Conservation (phyloP, 257 asterid genomes). For the Solanum dulcamara region DNA sequence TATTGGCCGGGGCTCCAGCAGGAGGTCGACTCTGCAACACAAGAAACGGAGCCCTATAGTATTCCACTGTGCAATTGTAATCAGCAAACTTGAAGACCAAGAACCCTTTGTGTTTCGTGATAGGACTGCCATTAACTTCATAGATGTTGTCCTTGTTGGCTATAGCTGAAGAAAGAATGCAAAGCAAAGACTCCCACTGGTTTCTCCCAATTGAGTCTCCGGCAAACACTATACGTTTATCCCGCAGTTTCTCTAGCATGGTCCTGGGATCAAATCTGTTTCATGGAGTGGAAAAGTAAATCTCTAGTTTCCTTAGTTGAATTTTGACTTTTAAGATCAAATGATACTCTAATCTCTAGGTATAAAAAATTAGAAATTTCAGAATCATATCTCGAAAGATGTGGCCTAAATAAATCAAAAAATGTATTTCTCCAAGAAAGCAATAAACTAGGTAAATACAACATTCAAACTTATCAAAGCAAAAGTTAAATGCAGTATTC, state of each 20-base stretch:
- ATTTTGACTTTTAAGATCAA: neutral
- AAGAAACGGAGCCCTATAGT: slow-evolving; percentile 85
- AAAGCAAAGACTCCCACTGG: slow-evolving; percentile 96
- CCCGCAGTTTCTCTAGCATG: slow-evolving; percentile 68
- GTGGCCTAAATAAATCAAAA: neutral
- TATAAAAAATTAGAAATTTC: neutral
- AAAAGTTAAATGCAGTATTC: neutral
- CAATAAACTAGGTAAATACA: neutral
- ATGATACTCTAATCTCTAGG: neutral
- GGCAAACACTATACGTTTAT: slow-evolving; percentile 69
- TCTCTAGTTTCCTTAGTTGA: neutral
- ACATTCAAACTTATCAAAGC: neutral
- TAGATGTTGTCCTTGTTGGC: slow-evolving; percentile 40
- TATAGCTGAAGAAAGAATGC: slow-evolving; percentile 75
- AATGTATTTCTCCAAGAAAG: neutral
- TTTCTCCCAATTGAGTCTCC: slow-evolving; percentile 99
- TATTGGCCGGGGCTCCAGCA: slow-evolving; percentile 15
- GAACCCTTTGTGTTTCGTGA: slow-evolving; percentile 90
- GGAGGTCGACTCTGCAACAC: slow-evolving; percentile 92
- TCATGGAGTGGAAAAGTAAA: neutral
- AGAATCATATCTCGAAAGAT: neutral
- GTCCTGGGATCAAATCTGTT: slow-evolving; percentile 64
- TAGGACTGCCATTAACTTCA: slow-evolving; percentile 86
- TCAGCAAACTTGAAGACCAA: slow-evolving; percentile 61
- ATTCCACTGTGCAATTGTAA: slow-evolving; percentile 80